Evolutionary conservation across 306 rosid species (phyloP), one percentile per base, ranked within the genome.

Genomic region (Lathyrus oleraceus): DNA sequence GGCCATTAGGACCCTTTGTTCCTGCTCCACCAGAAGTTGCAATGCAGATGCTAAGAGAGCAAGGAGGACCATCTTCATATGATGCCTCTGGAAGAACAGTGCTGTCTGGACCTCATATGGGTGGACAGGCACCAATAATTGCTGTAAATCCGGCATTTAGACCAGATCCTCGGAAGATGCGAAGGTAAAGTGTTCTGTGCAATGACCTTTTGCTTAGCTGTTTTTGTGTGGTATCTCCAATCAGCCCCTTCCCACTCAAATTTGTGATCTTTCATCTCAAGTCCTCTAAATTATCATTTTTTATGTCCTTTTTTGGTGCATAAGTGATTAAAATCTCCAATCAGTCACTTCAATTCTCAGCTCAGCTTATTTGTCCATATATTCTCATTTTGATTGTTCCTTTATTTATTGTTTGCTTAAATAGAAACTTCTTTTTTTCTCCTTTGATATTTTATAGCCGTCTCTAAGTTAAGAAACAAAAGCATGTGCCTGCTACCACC

Each of bases 1-100:
- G 99, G 72, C 99, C 99, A 51, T 78, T 95, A 62, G 99, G 99
- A 72, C 99, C 99, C 47, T 95, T 95, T 70, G 99, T 95, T 70
- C 99, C 99, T 79, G 99, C 99, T 74, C 99, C 99, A 17, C 99
- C 99, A 73, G 99, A 95, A 79, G 99, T 95, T 79, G 99, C 99
- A 42, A 95, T 91, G 99, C 95, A 88, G 79, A 91, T 95, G 97
- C 74, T 95, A 66, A 86, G 96, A 71, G 99, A 95, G 17, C 99
- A 95, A 81, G 99, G 96, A 48, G 97, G 97, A 49, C 89, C 97
- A 68, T 78, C 98, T 43, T 79, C 97, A 56, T 94, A 75, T 76
- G 99, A 95, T 80, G 87, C 81, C 43, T 63, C 86, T 70, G 92
- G 91, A 58, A 87, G 91, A 78, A 89, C 79, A 58, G 88, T 89